Percentiles rank a stretch among this genome's conserved stretches.
These are phyloP conservation scores for Wilhelminamyces savonicus DNA, from an alignment of 805 yeast species.

Conservation along the genomic window DNA sequence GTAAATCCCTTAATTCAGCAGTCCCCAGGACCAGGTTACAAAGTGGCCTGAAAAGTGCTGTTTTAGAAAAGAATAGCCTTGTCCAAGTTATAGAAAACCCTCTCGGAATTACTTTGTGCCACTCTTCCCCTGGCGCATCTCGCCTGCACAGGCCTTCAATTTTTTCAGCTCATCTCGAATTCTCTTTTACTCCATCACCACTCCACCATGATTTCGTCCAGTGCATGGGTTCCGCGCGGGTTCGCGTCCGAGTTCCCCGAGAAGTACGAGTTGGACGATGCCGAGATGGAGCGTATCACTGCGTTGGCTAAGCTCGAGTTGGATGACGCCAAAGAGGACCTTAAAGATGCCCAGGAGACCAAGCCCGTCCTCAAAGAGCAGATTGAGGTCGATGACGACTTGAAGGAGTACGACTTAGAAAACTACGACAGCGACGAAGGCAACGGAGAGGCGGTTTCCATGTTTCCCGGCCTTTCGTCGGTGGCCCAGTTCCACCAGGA, in stretches of 20 bases:
- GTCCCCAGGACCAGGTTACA: too few relatives aligned
- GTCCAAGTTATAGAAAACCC: too few relatives aligned
- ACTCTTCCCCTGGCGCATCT: too few relatives aligned
- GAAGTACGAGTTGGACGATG: conserved; percentile 82
- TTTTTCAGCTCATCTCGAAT: not conserved
- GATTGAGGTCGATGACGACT: conserved; percentile 69
- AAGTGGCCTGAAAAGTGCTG: too few relatives aligned
- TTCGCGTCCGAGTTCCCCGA: conserved; percentile 90
- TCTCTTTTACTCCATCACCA: not conserved
- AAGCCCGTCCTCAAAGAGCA: conserved; percentile 40
- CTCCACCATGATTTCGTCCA: conserved; percentile 73
- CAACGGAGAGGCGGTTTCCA: conserved; percentile 54
- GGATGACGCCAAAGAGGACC: conserved; percentile 64
- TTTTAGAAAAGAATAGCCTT: too few relatives aligned
- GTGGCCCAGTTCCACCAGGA: conserved; percentile 52
- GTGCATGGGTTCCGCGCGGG: conserved; percentile 95
- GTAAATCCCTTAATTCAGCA: too few relatives aligned
- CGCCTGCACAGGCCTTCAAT: too few relatives aligned
- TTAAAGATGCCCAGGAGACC: conserved; percentile 41
- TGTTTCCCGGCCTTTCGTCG: conserved; percentile 66
- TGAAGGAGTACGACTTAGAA: conserved; percentile 83
- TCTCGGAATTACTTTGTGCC: too few relatives aligned
- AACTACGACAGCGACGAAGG: conserved; percentile 61
- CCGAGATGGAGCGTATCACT: conserved; percentile 85
- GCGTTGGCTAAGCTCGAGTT: conserved; percentile 80